phyloP scores from a whole-genome alignment of 1,284 basidiomycete genomes.

The Rhizoctonia solani region DNA sequence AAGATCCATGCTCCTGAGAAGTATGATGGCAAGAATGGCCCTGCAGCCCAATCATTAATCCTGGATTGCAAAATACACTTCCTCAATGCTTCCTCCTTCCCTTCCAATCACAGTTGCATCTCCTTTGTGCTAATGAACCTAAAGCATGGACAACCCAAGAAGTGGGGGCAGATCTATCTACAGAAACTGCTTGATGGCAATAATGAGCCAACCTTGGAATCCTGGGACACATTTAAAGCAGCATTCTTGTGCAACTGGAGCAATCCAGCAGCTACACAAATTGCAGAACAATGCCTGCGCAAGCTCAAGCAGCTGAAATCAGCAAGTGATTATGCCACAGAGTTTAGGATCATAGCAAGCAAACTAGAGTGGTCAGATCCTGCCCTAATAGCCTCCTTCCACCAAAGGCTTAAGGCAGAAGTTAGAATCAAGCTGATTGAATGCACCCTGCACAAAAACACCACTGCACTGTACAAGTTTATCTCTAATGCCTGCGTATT shows the following conservation, averaged over 20 bases:
- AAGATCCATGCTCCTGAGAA: neutral
- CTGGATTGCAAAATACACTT: neutral
- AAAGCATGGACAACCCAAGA: neutral
- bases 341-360: too few species aligned
- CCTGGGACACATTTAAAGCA: neutral
- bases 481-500: neutral
- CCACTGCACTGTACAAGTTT: neutral
- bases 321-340: too few species aligned
- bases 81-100: neutral
- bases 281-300: too few species aligned
- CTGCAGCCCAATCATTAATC: neutral
- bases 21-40: slow-evolving; percentile 14
- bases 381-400: neutral
- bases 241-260: neutral
- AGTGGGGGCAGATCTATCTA: slow-evolving; percentile 7
- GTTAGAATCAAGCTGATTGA: neutral
- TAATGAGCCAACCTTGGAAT: neutral
- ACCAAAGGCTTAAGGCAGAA: neutral
- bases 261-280: neutral
- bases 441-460: neutral
- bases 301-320: too few species aligned
- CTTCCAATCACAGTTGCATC: neutral
- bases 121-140: slow-evolving; percentile 9
- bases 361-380: too few species aligned
- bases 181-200: neutral